These are phyloP conservation scores for Kalaharituber pfeilii DNA, from an alignment of 2,329 filamentous ascomycete species.

Conservation along the genomic window DNA sequence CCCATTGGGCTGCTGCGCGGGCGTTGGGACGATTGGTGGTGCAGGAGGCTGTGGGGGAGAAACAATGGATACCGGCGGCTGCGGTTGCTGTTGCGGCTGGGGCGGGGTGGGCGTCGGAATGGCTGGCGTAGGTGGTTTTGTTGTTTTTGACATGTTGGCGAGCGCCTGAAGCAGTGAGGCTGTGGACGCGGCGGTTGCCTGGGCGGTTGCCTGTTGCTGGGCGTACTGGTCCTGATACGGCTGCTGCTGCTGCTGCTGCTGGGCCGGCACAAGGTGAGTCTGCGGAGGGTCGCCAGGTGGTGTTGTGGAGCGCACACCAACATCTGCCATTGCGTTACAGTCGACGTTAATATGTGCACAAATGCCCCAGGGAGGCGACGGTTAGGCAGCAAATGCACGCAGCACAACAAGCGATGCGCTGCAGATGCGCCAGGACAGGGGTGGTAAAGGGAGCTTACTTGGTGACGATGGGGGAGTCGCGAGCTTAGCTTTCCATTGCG, in stretches of 20 bases:
- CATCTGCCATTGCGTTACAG: conserved; percentile 20
- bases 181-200: conserved; percentile 34
- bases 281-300: conserved; percentile 35
- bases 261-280: conserved; percentile 20
- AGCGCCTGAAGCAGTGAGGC: conserved; percentile 59
- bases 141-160: conserved; percentile 65
- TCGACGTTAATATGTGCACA: conserved; percentile 9
- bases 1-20: conserved; percentile 10
- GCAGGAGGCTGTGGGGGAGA: conserved; percentile 18
- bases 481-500: conserved; percentile 21
- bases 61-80: conserved; percentile 13
- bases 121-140: conserved; percentile 37
- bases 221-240: conserved; percentile 21
- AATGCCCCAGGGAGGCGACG: no score
- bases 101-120: conserved; percentile 26
- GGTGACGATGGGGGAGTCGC: conserved; percentile 17
- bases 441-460: conserved; percentile 14
- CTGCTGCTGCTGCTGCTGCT: conserved; percentile 19
- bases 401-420: neutral
- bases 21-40: conserved; percentile 10
- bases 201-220: conserved; percentile 17
- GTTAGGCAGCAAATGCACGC: neutral
- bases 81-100: conserved; percentile 21
- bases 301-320: conserved; percentile 34
- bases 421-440: neutral